These are phyloP conservation scores for Ogataea methylovora DNA, from an alignment of 805 yeast genomes.

Conservation along the genomic window DNA sequence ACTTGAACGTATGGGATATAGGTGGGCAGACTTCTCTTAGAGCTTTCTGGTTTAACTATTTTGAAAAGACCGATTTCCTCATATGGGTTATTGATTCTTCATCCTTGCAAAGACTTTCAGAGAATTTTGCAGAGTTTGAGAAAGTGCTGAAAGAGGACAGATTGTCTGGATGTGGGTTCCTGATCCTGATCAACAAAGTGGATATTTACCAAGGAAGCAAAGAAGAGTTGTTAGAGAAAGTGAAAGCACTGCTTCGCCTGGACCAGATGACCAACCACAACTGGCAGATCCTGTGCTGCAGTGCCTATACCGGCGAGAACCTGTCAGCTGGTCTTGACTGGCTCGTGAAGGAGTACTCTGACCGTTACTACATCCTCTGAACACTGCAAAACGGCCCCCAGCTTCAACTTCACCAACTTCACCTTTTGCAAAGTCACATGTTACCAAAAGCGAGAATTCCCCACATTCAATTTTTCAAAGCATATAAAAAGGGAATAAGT, in stretches of 20 bases:
- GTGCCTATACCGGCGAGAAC: conserved; percentile 40
- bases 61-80: conserved; percentile 70
- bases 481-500: no score
- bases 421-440: no score
- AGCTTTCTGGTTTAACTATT: conserved; percentile 91
- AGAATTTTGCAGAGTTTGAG: conserved; percentile 58
- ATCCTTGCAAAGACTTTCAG: conserved; percentile 52
- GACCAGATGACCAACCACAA: conserved; percentile 29
- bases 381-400: no score
- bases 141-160: conserved; percentile 59
- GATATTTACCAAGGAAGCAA: conserved; percentile 40
- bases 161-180: conserved; percentile 59
- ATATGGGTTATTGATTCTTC: conserved; percentile 81
- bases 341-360: conserved; percentile 32
- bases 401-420: no score
- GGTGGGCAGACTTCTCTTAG: conserved; percentile 86
- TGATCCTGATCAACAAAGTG: conserved; percentile 66
- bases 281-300: conserved; percentile 35
- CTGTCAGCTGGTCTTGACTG: conserved; percentile 34
- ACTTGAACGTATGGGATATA: conserved; percentile 66
- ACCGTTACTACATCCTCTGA: conserved; percentile 33
- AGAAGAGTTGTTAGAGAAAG: conserved; percentile 9
- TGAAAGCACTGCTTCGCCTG: conserved; percentile 22
- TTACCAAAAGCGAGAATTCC: no score
- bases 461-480: no score